These are phyloP conservation scores for Cryptosporidium xiaoi DNA, from an alignment of 169 alveolate genomes.

Conservation along the genomic window DNA sequence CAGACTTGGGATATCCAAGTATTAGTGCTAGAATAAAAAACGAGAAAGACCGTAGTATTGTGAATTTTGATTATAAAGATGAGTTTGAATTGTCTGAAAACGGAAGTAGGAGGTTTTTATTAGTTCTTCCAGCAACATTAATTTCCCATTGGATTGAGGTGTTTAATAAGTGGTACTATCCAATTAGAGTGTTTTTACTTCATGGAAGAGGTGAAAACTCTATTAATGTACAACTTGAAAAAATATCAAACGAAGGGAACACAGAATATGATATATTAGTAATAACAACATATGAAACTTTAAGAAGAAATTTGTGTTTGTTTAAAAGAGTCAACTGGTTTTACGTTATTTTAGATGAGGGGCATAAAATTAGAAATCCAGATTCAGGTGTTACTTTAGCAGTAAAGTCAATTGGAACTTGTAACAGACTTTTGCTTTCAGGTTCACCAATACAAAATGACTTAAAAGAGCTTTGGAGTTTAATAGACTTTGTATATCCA, in stretches of 20 bases:
- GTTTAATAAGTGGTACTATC: slow-evolving; percentile 77
- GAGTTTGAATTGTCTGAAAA: too few relatives aligned
- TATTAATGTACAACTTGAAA: slow-evolving; percentile 35
- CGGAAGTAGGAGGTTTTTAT: slow-evolving; percentile 58
- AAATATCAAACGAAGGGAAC: neutral
- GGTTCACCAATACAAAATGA: slow-evolving; percentile 95
- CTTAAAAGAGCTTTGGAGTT: slow-evolving; percentile 93
- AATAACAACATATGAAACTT: slow-evolving; percentile 79
- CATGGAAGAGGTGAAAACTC: slow-evolving; percentile 45
- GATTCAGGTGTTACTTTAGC: slow-evolving; percentile 88
- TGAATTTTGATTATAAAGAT: slow-evolving; percentile 60
- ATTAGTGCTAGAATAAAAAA: neutral
- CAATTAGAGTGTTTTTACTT: slow-evolving; percentile 10
- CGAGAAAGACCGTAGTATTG: slow-evolving; percentile 27
- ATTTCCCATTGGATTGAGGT: slow-evolving; percentile 81
- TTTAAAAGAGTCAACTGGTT: slow-evolving; percentile 81
- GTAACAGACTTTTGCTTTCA: slow-evolving; percentile 87
- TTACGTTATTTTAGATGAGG: slow-evolving; percentile 92
- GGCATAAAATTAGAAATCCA: slow-evolving; percentile 93
- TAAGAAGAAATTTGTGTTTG: slow-evolving; percentile 77
- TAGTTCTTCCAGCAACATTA: slow-evolving; percentile 81
- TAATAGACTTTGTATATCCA: slow-evolving; percentile 93
- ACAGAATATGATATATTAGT: slow-evolving; percentile 43
- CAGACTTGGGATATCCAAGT: neutral
- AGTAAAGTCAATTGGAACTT: slow-evolving; percentile 84